These are phyloP conservation scores for Verticillium tricorpus DNA, from an alignment of 2,329 filamentous ascomycete genomes.

Conservation along the genomic window DNA sequence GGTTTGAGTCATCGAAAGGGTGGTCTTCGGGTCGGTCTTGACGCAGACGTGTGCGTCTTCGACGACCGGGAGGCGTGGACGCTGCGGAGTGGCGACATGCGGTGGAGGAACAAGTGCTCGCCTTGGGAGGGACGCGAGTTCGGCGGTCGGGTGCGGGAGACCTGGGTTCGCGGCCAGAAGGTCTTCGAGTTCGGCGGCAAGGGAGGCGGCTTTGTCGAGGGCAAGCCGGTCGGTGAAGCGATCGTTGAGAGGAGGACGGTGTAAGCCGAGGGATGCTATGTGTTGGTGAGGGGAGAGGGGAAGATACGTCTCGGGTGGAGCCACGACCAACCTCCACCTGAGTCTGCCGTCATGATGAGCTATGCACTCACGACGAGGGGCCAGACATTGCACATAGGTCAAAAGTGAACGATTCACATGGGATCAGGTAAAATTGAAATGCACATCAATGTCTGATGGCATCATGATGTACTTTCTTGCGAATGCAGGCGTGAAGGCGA, in stretches of 20 bases:
- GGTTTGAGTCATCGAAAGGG: constrained; percentile 79
- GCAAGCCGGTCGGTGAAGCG: constrained; percentile 42
- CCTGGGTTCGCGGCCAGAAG: constrained; percentile 73
- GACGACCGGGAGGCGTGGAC: constrained; percentile 78
- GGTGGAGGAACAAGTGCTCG: constrained; percentile 90
- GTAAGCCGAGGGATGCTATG: constrained; percentile 18
- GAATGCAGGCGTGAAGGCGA: too few relatives aligned
- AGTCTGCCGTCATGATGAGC: not conserved
- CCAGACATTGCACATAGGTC: not conserved
- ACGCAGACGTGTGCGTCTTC: constrained; percentile 89
- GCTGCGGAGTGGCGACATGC: constrained; percentile 73
- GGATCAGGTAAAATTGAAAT: too few relatives aligned
- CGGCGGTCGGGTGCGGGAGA: constrained; percentile 74
- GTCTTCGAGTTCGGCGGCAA: constrained; percentile 65
- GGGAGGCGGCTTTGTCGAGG: constrained; percentile 45
- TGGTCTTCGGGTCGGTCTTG: constrained; percentile 73
- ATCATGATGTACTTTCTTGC: too few relatives aligned
- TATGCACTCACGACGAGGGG: not conserved
- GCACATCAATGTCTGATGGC: too few relatives aligned
- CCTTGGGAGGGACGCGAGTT: constrained; percentile 83
- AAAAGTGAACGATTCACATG: not conserved
- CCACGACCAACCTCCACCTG: not conserved
- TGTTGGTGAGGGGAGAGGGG: not conserved
- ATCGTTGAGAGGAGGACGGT: constrained; percentile 56
- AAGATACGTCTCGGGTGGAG: not conserved